phyloP scores from a whole-genome alignment of 306 rosid genomes.

The Gynostemma pentaphyllum region DNA sequence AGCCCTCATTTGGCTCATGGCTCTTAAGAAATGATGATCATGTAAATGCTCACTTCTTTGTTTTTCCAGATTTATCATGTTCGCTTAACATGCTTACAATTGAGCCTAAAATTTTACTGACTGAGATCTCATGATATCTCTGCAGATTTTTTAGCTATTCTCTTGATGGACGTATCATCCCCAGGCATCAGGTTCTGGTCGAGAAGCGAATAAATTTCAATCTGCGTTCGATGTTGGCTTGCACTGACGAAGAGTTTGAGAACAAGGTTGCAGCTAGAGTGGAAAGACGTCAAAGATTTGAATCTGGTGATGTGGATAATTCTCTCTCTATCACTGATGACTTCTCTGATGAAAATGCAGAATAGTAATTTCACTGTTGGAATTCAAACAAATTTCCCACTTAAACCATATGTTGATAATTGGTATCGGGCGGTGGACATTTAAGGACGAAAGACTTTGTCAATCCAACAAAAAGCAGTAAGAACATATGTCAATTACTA shows the following conservation, averaged over 20 bases:
- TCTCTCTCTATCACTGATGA: conserved; percentile 11
- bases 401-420: neutral
- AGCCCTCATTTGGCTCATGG: neutral
- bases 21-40: neutral
- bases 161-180: conserved; percentile 72
- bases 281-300: conserved; percentile 43
- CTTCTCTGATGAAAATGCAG: neutral
- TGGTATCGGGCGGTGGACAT: no score
- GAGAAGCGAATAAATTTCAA: conserved; percentile 62
- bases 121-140: neutral
- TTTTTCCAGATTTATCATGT: neutral
- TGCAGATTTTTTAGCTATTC: conserved; percentile 89
- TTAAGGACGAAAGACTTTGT: no score
- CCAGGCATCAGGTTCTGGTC: conserved; percentile 74
- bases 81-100: conserved; percentile 1
- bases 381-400: neutral
- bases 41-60: neutral
- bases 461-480: neutral
- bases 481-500: neutral
- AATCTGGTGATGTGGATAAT: conserved; percentile 27
- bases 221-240: conserved; percentile 70
- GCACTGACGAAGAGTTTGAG: conserved; percentile 62
- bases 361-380: conserved; percentile 1
- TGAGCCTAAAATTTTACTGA: neutral
- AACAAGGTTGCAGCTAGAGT: conserved; percentile 38